Evolutionary conservation across 2,329 filamentous ascomycete genomes (phyloP).

Genomic region (Seiridium cupressi): DNA sequence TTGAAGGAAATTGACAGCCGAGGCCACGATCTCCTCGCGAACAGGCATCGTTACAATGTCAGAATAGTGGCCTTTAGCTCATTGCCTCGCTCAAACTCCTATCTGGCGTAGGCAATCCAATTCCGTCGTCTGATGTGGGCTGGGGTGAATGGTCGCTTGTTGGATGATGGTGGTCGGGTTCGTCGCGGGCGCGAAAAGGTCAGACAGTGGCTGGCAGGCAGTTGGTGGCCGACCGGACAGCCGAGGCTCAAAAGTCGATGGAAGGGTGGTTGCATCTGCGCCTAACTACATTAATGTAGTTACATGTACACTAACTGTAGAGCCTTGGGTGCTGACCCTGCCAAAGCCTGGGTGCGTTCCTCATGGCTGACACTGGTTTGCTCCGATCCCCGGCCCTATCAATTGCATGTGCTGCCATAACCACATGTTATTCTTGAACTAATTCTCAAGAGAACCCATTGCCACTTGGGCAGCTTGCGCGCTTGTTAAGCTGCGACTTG

Average conservation of each 20-base stretch:
- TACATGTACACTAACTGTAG: no score
- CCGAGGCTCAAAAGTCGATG: not conserved
- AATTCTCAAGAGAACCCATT: no score
- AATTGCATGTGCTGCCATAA: no score
- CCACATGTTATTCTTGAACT: no score
- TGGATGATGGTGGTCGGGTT: not conserved
- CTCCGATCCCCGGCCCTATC: no score
- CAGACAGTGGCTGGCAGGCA: not conserved
- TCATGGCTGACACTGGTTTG: no score
- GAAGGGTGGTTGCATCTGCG: not conserved
- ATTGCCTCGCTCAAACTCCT: not conserved
- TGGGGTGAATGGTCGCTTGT: not conserved
- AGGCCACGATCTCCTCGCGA: constrained; percentile 69
- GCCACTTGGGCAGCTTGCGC: no score
- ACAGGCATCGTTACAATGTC: constrained; percentile 63
- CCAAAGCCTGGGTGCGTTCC: no score
- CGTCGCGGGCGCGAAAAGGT: not conserved
- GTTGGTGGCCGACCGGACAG: not conserved
- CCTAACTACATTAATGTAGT: not conserved
- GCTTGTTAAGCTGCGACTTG: not conserved
- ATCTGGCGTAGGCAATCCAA: not conserved
- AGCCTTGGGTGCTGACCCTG: no score
- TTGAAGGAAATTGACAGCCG: constrained; percentile 63
- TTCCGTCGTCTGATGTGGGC: not conserved
- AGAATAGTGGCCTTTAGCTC: not conserved